These are phyloP conservation scores for Ustilago xerochloae DNA, from an alignment of 1,284 basidiomycete species.

Conservation along the genomic window DNA sequence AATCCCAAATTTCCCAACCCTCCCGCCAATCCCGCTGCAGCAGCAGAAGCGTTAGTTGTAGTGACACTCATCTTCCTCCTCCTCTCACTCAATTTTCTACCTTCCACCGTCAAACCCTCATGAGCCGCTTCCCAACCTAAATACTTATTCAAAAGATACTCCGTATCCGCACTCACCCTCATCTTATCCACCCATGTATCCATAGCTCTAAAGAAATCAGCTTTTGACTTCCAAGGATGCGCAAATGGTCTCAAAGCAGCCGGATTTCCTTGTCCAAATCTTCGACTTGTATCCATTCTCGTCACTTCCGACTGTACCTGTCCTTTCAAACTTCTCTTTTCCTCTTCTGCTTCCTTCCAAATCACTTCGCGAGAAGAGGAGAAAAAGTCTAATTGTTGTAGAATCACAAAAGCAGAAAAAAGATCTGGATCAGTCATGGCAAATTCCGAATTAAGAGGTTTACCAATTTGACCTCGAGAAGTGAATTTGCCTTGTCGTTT, in stretches of 20 bases:
- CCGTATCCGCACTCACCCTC: slow-evolving; percentile 31
- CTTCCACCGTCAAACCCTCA: slow-evolving; percentile 52
- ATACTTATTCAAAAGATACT: slow-evolving; percentile 32
- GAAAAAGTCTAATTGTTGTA: slow-evolving; percentile 20
- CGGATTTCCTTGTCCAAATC: slow-evolving; percentile 34
- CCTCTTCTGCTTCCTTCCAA: slow-evolving; percentile 59
- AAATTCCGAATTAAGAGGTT: slow-evolving; percentile 49
- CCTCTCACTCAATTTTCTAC: slow-evolving; percentile 48
- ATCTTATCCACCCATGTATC: slow-evolving; percentile 40
- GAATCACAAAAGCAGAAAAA: slow-evolving; percentile 30
- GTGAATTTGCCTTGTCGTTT: slow-evolving; percentile 45
- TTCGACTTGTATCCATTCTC: slow-evolving; percentile 18
- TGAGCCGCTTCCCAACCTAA: slow-evolving; percentile 48
- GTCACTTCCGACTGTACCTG: slow-evolving; percentile 10
- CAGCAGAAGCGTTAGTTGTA: slow-evolving; percentile 12
- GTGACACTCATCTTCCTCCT: slow-evolving; percentile 40
- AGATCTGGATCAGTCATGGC: slow-evolving; percentile 35
- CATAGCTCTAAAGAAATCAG: slow-evolving; percentile 37
- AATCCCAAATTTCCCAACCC: slow-evolving; percentile 6
- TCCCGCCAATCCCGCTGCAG: slow-evolving; percentile 8
- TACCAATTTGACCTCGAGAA: slow-evolving; percentile 46
- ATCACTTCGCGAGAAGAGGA: slow-evolving; percentile 40
- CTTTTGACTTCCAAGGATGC: slow-evolving; percentile 46
- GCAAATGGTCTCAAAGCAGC: slow-evolving; percentile 42
- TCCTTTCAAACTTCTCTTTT: slow-evolving; percentile 40